These are phyloP conservation scores for Rhodosporidiobolus sp. DNA, from an alignment of 768 basidiomycete genomes.

Conservation along the genomic window DNA sequence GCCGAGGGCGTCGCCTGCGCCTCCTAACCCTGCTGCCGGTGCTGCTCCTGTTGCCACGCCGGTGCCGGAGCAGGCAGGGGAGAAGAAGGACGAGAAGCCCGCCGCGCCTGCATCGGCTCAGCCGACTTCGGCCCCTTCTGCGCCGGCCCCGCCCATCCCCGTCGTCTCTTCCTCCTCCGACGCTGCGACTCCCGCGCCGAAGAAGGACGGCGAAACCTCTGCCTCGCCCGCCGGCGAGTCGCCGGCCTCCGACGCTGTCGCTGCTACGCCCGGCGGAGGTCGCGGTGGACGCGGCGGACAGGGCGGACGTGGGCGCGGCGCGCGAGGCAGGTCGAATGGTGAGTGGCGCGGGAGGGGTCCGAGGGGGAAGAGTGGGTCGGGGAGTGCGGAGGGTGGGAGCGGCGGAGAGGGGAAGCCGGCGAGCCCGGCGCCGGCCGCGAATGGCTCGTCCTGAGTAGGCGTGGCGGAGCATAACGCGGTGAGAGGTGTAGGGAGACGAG, in stretches of 20 bases:
- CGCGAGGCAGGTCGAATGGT: conserved; percentile 19
- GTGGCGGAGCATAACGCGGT: neutral
- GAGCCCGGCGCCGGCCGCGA: neutral
- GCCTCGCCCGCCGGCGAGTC: neutral
- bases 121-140: neutral
- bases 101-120: too few species aligned
- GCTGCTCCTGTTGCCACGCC: neutral
- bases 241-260: neutral
- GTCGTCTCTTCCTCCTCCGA: neutral
- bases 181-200: neutral
- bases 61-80: neutral
- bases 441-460: neutral
- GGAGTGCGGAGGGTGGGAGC: neutral
- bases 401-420: neutral
- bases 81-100: neutral
- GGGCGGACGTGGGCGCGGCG: neutral
- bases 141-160: neutral
- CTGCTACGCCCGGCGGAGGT: neutral
- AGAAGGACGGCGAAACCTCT: neutral
- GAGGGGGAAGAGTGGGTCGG: neutral
- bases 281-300: conserved; percentile 8
- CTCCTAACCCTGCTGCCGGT: too few species aligned
- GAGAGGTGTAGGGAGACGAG: too few species aligned
- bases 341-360: conserved; percentile 17
- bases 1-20: neutral